phyloP scores from a whole-genome alignment of 495 filamentous ascomycete species.

The Trichoderma reesei region DNA sequence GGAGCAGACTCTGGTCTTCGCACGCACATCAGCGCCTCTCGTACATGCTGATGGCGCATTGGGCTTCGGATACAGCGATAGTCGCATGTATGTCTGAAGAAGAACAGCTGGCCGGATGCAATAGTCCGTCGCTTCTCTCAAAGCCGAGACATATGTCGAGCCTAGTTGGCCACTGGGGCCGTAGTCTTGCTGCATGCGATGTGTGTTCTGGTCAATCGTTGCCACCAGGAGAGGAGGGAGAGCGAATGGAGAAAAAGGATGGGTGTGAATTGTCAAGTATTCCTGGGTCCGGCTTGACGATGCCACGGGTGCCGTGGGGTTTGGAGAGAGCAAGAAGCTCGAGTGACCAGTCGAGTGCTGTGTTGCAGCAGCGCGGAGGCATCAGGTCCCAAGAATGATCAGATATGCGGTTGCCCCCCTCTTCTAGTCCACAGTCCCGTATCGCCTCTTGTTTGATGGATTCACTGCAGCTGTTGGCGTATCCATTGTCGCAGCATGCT shows the following conservation, averaged over 20 bases:
- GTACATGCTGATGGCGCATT: neutral
- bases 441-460: too few relatives aligned
- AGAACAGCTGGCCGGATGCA: neutral
- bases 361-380: too few relatives aligned
- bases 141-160: neutral
- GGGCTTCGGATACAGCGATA: neutral
- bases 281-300: neutral
- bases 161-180: neutral
- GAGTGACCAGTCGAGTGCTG: too few relatives aligned
- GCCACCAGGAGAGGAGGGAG: neutral
- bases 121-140: neutral
- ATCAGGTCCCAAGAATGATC: too few relatives aligned
- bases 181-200: neutral
- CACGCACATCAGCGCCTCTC: neutral
- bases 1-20: neutral
- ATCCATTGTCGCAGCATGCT: too few relatives aligned
- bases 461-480: too few relatives aligned
- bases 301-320: neutral
- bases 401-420: too few relatives aligned
- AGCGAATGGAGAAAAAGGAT: neutral
- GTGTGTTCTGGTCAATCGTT: neutral
- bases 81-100: neutral
- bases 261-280: neutral
- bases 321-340: too few relatives aligned
- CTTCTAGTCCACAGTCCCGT: too few relatives aligned